Evolutionary conservation across 1,139 yeast species (phyloP), one percentile per base, ranked within the genome.

Genomic region (Debaryomycetaceae sp.): DNA sequence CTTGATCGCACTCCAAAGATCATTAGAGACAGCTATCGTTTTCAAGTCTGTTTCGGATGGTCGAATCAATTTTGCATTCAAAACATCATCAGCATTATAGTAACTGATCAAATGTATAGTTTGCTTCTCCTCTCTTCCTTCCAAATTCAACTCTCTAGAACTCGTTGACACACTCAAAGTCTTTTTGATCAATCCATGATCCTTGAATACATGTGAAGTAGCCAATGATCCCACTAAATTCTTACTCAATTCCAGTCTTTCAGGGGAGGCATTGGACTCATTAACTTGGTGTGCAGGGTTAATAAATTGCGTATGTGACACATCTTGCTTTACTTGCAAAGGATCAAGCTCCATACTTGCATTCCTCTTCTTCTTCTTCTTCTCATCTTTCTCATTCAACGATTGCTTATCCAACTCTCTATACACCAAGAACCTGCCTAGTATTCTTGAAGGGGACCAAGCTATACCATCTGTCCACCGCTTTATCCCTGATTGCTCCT

Each of bases 391-490:
- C 37, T 64, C 70, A 37, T 49, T 55, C 8, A 65, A 47, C n/a
- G 76, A 70, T 24, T 73, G 73, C 52, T 79, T 78, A 55, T 87
- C 90, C 43, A 87, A 67, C 61, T 87, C 95, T 37, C 96, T 76
- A 62, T 90, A 90, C 7, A 90, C 85, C 37, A 90, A 69, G 54
- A 90, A 90, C 46, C 95, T 73, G 4, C 96, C 96, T 37, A 88
- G 72, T 30, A 90, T 88, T 42, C 97, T 70, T 2, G 95, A 85
- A 0, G 97, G 97, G 1, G 91, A 83, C 97, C 97, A 90, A 9
- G 91, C 76, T 20, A 87, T 80, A 13, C 97, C 96, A 59, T 90
- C 97, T 0, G 97, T 90, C 97, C 97, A 90, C 45, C 97, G 72
- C 61, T 87, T 87, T 49, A 90, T 89, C 1, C 95, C 93, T 0